phyloP scores from a whole-genome alignment of 2,329 filamentous ascomycete species.

The Cercospora zeae-maydis region DNA sequence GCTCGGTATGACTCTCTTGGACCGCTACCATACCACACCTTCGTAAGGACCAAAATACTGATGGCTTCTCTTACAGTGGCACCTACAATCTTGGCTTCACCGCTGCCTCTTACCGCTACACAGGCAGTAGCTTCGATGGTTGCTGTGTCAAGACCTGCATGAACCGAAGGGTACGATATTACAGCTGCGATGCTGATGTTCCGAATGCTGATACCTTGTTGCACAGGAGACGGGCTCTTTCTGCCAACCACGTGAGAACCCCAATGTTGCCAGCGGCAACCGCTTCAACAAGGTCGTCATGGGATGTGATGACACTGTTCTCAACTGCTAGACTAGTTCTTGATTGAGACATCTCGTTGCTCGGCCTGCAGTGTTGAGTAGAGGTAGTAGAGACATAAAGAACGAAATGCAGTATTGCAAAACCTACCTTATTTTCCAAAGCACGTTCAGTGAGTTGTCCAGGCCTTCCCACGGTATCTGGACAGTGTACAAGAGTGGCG shows the following conservation, averaged over 20 bases:
- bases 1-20: neutral
- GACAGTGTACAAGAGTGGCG: too few species aligned
- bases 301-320: neutral
- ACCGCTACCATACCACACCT: neutral
- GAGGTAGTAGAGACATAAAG: neutral
- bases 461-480: neutral
- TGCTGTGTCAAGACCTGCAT: slow-evolving; percentile 4
- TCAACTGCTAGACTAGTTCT: neutral
- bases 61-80: neutral
- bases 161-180: neutral
- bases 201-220: neutral
- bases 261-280: neutral
- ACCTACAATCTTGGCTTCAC: slow-evolving; percentile 6
- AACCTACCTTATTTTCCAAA: neutral
- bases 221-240: slow-evolving; percentile 2
- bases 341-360: neutral
- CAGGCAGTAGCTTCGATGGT: neutral
- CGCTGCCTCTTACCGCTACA: slow-evolving; percentile 3
- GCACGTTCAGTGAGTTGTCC: neutral
- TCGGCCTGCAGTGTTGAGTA: neutral
- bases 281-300: slow-evolving; percentile 7
- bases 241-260: neutral
- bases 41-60: neutral
- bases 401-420: neutral
- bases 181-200: neutral